phyloP scores from a whole-genome alignment of 1,284 basidiomycete species.

The Rhizopogon parksii region DNA sequence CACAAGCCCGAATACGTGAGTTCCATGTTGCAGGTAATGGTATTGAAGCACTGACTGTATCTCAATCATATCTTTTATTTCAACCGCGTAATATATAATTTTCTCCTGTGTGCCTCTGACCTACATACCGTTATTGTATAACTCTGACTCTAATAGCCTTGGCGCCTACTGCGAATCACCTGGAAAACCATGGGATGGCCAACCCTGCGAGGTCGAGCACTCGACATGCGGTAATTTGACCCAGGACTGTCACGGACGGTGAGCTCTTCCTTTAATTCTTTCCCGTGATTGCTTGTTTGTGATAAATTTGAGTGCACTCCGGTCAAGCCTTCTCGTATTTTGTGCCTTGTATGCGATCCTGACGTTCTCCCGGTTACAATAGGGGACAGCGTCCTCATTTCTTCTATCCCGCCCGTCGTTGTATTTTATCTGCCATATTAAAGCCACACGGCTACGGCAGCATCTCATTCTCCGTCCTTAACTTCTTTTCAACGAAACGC shows the following conservation, averaged over 20 bases:
- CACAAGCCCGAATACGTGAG: constrained; percentile 71
- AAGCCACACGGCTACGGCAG: too few relatives aligned
- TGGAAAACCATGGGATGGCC: constrained; percentile 59
- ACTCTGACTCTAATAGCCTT: constrained; percentile 32
- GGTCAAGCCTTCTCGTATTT: too few relatives aligned
- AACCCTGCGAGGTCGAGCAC: constrained; percentile 55
- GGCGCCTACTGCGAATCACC: constrained; percentile 75
- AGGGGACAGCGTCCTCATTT: background rate
- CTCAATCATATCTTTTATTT: background rate
- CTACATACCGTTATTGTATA: too few relatives aligned
- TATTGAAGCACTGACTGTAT: background rate
- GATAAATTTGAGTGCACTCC: background rate
- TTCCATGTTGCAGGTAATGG: constrained; percentile 8
- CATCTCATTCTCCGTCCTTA: background rate
- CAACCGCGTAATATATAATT: background rate
- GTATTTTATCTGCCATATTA: too few relatives aligned
- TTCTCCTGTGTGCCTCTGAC: background rate
- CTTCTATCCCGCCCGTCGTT: background rate
- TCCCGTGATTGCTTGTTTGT: background rate
- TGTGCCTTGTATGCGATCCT: background rate
- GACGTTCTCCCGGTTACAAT: background rate
- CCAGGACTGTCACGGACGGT: constrained; percentile 67
- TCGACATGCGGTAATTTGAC: constrained; percentile 70
- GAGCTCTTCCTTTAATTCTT: constrained; percentile 15
- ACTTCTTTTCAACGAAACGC: background rate